Base-by-base conservation (phyloP, 176 grass and related monocot genomes). In the Raddia guianensis region DNA sequence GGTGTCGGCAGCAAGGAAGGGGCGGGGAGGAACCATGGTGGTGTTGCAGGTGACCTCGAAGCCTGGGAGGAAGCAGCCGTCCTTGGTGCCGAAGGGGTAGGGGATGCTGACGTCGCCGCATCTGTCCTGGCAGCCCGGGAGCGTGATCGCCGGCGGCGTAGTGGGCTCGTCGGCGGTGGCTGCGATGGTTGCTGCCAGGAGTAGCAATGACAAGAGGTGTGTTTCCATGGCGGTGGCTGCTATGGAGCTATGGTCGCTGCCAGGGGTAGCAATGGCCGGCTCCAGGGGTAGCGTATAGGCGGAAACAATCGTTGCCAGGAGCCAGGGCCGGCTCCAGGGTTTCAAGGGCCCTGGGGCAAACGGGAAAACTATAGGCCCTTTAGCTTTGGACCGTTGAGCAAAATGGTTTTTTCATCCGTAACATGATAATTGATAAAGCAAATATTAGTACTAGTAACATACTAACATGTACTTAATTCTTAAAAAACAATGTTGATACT, bases 81-180 rank as follows among this genome's bases (percentile, higher is more conserved):
- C 14, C 15, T 6, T 5, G 37, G 12, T 88, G 72, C 86, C 86
- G 18, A 88, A 88, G 42, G 86, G 86, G 66, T 79, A 88, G 0
- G 86, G 74, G 66, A 88, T 84, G 44, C 74, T 72, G 42, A 84
- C 46, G 59, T 84, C 10, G 55, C 86, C 86, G 10, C 86, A 88
- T 70, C 68, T 88, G 56, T 74, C 59, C 0, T 65, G 80, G 67
- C 86, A 88, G 3, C 35, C 56, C 10, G 63, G 79, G 5, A 82
- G 46, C 12, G 62, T 64, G 12, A 37, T 5, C 2, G 12, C 12
- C 10, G 33, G 33, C 33, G 12, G 11, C 5, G 62, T 64, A 7
- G 6, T 4, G 15, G 12, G 6, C 2, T 64, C 6, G n/a, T 33
- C 49, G 40, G 19, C 57, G 19, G n/a, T 60, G 57, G 19, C 7